Base-by-base conservation (phyloP, 768 basidiomycete genomes). In the Boletus reticuloceps region DNA sequence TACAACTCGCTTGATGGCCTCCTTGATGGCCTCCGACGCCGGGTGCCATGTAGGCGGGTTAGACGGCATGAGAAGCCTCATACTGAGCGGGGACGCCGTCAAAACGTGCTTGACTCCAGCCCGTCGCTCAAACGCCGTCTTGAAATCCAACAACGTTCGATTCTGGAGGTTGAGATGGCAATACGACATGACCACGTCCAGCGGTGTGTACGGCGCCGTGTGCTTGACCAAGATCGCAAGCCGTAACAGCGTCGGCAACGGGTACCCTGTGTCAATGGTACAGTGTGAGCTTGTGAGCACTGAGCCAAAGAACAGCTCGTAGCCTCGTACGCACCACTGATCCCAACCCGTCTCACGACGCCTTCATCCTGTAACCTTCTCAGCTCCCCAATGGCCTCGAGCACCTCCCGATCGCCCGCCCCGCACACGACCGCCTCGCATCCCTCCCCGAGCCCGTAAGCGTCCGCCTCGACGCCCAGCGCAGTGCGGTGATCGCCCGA, bases 201-300 rank as follows among this genome's bases (percentile, higher is more conserved):
- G 67, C 11, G 93, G 89, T 51, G 79, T 77, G 71, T 79, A 85
- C 12, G 86, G 86, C 10, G 82, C 69, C 19, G 77, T 84, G 63
- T 88, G 82, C 32, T 82, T 75, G 58, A 92, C 80, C 48, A 94
- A 76, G 34, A 91, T 79, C 10, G 91, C 82, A 17, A 94, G 71
- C n/a, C 93, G 86, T 29, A 95, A 79, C n/a, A 95, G 78, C 0
- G 87, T 86, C 10, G 91, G 85, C 25, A 94, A 77, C 12, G 91
- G 91, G 60, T 85, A 92, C 1, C 89, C 93, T 92, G 20, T 6
- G 25, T 25, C 22, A 1, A 25, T 22, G 22, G 22, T 22, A 3
- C 22, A 22, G 22, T 22, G 22, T 29, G 27, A 29, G 27, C 27
- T 8, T n/a, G n/a, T n/a, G n/a, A n/a, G n/a, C n/a, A n/a, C n/a